Evolutionary conservation across 257 asterid species (phyloP), one percentile per base, ranked within the genome.

Genomic region (Fraxinus americana): DNA sequence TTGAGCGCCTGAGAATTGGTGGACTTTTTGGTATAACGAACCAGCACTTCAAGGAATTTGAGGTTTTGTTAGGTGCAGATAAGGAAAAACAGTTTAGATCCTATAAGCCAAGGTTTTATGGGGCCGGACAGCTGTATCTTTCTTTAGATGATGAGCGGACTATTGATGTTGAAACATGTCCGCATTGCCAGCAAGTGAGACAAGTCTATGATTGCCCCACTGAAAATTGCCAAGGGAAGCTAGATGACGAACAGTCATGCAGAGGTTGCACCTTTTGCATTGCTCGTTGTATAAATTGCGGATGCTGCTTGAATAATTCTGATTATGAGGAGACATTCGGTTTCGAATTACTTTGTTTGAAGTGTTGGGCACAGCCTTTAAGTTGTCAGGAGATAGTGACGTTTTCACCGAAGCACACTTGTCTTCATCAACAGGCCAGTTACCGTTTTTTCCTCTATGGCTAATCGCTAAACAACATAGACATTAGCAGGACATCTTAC

Each of bases 191-290:
- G 80, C 76, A 82, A 11, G 76, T 83, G n/a, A 83, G 86, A 67
- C 89, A 85, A 75, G 95, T 92, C 19, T 94, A 86, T 29, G 98
- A 94, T 78, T 94, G 98, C 82, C 93, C 98, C 0, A 43, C 84
- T 0, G 92, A 87, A 29, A 85, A 86, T 77, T 92, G 97, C 86
- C 83, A 77, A 59, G 84, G 29, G 25, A 87, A 82, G 82, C 80
- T 36, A 43, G 50, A 78, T 32, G 75, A 87, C 16, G 4, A 75
- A 32, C 83, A 86, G 71, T 52, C 82, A 2, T 94, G 98, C 83
- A 87, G 89, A 82, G 97, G 86, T 66, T 94, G 98, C 87, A 81
- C 76, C 9, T 13, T 50, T 11, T 94, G 98, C 89, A 83, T 91
- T 72, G 69, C 86, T 71, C 97, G 98, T 14, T 94, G 98, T 73